phyloP scores from a whole-genome alignment of 1,284 basidiomycete species.

The Sanguinoderma infundibulare region DNA sequence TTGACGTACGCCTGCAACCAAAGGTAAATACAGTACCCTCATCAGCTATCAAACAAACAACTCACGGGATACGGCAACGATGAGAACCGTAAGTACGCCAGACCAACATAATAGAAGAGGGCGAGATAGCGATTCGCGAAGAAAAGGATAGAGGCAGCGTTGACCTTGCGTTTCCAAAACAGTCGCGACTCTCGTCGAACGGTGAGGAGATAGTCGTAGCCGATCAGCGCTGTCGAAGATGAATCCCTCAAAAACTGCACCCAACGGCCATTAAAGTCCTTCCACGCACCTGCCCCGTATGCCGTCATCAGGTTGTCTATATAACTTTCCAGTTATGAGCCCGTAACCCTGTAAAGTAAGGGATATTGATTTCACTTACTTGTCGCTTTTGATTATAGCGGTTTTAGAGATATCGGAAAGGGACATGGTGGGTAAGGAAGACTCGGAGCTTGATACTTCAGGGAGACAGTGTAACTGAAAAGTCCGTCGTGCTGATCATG shows the following conservation, averaged over 20 bases:
- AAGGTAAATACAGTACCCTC: background rate
- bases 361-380: too few species aligned
- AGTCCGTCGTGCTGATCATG: too few species aligned
- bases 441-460: too few species aligned
- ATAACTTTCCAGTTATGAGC: too few species aligned
- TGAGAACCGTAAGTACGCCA: background rate
- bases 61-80: background rate
- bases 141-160: constrained; percentile 2
- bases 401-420: too few species aligned
- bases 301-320: too few species aligned
- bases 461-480: too few species aligned
- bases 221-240: background rate
- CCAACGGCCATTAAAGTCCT: too few species aligned
- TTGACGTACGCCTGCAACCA: background rate
- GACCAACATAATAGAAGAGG: background rate
- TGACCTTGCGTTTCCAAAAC: constrained; percentile 9
- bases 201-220: constrained; percentile 11
- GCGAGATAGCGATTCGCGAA: constrained; percentile 4
- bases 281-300: too few species aligned
- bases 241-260: background rate
- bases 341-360: too few species aligned
- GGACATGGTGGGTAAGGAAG: too few species aligned
- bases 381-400: too few species aligned
- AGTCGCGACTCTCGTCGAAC: constrained; percentile 1
- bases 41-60: background rate